A percentile compares a stretch with the other conserved stretches of the same genome.
Evolutionary conservation across 305 asterid genomes (phyloP).

Genomic region (Rubia peregrina): DNA sequence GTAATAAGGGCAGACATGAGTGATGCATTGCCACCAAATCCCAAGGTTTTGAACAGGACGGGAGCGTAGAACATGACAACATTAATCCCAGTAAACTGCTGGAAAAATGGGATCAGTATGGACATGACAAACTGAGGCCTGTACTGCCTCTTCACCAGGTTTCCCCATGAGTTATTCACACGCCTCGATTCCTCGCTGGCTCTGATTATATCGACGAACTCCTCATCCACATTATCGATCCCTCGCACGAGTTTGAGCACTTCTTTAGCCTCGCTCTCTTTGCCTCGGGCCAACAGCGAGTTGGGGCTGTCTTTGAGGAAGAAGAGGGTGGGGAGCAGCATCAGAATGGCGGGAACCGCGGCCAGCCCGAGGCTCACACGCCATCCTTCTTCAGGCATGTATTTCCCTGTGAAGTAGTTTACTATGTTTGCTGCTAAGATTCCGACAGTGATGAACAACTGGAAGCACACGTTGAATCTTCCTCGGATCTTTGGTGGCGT

Average conservation of each 20-base stretch:
- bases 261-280: slow-evolving; percentile 31
- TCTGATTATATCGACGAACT: slow-evolving; percentile 62
- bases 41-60: slow-evolving; percentile 5
- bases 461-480: slow-evolving; percentile 83
- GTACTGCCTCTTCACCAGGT: slow-evolving; percentile 8
- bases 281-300: slow-evolving; percentile 69
- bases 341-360: slow-evolving; percentile 59
- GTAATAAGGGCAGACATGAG: slow-evolving; percentile 14
- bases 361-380: slow-evolving; percentile 87
- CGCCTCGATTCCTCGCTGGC: slow-evolving; percentile 51
- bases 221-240: slow-evolving; percentile 59
- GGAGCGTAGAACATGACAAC: slow-evolving; percentile 15
- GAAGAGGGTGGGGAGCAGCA: slow-evolving; percentile 73
- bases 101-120: slow-evolving; percentile 17
- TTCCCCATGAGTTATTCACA: not conserved
- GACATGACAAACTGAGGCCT: slow-evolving; percentile 20
- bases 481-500: slow-evolving; percentile 91
- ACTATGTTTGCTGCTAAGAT: slow-evolving; percentile 93
- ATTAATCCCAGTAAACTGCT: slow-evolving; percentile 1
- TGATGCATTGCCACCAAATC: slow-evolving; percentile 15
- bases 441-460: slow-evolving; percentile 77
- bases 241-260: slow-evolving; percentile 69
- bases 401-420: slow-evolving; percentile 64
- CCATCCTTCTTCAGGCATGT: slow-evolving; percentile 81
- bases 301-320: slow-evolving; percentile 89